Conservation (phyloP, 2,329 filamentous ascomycete genomes). For the Ophiostoma perfectum region DNA sequence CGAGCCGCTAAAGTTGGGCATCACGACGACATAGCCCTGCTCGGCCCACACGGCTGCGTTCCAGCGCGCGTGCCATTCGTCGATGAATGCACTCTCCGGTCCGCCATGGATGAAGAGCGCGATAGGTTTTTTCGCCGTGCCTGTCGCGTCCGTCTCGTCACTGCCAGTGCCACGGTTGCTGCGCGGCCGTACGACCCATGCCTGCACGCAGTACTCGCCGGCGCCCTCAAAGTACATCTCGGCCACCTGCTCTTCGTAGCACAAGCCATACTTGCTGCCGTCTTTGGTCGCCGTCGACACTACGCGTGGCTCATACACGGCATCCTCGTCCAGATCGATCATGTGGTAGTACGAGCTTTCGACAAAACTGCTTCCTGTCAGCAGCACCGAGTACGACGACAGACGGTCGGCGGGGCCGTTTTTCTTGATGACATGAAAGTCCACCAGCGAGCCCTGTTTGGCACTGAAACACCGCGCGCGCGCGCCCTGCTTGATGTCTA, state of each 20-base stretch:
- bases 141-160: conserved; percentile 12
- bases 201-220: conserved; percentile 34
- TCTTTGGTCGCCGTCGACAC: conserved; percentile 34
- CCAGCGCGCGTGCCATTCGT: conserved; percentile 40
- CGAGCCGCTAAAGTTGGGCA: conserved; percentile 55
- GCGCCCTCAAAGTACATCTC: conserved; percentile 40
- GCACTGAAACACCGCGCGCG: conserved; percentile 27
- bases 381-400: conserved; percentile 31
- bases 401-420: conserved; percentile 17
- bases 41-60: conserved; percentile 54
- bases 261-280: conserved; percentile 34
- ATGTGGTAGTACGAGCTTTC: conserved; percentile 39
- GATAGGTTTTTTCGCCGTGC: conserved; percentile 35
- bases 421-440: conserved; percentile 30
- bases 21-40: conserved; percentile 56
- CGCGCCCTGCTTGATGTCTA: conserved; percentile 33
- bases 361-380: conserved; percentile 36
- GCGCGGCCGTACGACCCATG: conserved; percentile 38
- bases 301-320: conserved; percentile 26
- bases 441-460: conserved; percentile 26
- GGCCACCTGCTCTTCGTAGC: conserved; percentile 33
- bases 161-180: conserved; percentile 26
- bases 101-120: conserved; percentile 38
- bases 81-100: conserved; percentile 45
- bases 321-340: conserved; percentile 27